These are phyloP conservation scores for Hamigera avellanea DNA, from an alignment of 495 filamentous ascomycete genomes.

Conservation along the genomic window DNA sequence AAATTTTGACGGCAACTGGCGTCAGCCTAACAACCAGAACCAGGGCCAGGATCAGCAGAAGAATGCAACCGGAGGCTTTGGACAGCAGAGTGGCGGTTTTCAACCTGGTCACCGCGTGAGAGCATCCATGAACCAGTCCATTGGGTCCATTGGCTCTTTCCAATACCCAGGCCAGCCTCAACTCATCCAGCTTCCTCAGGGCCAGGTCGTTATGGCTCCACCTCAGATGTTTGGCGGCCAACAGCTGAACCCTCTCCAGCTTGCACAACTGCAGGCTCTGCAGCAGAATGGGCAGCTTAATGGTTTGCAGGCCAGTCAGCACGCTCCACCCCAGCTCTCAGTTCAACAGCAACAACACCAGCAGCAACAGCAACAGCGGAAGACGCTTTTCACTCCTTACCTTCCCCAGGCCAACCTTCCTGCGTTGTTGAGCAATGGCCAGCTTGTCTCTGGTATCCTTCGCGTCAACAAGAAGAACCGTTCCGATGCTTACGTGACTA, in stretches of 20 bases:
- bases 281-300: constrained; percentile 73
- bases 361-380: constrained; percentile 84
- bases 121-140: constrained; percentile 75
- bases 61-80: constrained; percentile 52
- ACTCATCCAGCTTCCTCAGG: constrained; percentile 73
- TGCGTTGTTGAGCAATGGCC: constrained; percentile 79
- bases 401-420: constrained; percentile 91
- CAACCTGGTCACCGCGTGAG: constrained; percentile 86
- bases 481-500: constrained; percentile 95
- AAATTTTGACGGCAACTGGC: constrained; percentile 98
- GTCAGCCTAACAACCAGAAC: constrained; percentile 65
- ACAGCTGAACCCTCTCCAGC: constrained; percentile 78
- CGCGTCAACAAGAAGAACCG: constrained; percentile 99
- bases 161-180: constrained; percentile 89
- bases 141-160: constrained; percentile 76
- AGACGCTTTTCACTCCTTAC: constrained; percentile 97
- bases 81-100: constrained; percentile 54
- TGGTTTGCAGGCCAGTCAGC: constrained; percentile 62
- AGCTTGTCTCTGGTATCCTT: constrained; percentile 90
- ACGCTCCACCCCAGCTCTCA: constrained; percentile 51
- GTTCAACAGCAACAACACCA: constrained; percentile 51
- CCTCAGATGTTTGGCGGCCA: constrained; percentile 71
- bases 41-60: constrained; percentile 43
- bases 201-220: constrained; percentile 62
- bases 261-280: constrained; percentile 84